Conservation (phyloP, 306 rosid species). For the Vachellia collinsii region DNA sequence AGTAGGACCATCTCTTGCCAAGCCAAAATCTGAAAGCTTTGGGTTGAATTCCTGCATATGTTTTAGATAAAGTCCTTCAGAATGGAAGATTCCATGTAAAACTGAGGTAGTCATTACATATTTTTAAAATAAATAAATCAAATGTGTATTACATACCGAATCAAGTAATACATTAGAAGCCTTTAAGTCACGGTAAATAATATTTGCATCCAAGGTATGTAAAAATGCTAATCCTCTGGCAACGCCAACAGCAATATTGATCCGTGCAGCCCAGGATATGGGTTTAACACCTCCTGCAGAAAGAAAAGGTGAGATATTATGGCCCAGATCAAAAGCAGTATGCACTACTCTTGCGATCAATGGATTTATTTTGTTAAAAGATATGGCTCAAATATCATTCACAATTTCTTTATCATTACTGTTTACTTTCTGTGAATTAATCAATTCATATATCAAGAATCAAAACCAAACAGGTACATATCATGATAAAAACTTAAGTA, state of each 20-base stretch:
- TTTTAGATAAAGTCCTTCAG: slow-evolving; percentile 28
- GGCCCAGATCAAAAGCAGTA: slow-evolving; percentile 9
- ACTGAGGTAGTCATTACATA: not conserved
- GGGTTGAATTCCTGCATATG: slow-evolving; percentile 73
- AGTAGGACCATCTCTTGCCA: slow-evolving; percentile 96
- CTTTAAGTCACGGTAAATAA: slow-evolving; percentile 89
- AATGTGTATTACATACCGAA: slow-evolving; percentile 52
- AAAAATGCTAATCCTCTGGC: slow-evolving; percentile 81
- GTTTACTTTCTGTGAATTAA: not conserved
- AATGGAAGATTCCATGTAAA: slow-evolving; percentile 17
- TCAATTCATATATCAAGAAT: not conserved
- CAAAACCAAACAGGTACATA: not conserved
- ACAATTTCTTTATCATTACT: not conserved
- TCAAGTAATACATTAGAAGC: slow-evolving; percentile 89
- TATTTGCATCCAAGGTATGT: slow-evolving; percentile 72
- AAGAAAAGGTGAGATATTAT: slow-evolving; percentile 9
- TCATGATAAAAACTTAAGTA: not conserved
- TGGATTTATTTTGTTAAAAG: not conserved
- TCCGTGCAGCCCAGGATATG: slow-evolving; percentile 68
- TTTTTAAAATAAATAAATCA: not conserved
- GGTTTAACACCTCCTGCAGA: slow-evolving; percentile 89
- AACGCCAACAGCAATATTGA: slow-evolving; percentile 72
- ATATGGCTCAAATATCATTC: not conserved
- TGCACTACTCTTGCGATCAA: not conserved
- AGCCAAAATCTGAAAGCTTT: slow-evolving; percentile 87